A percentile compares a stretch with the other conserved stretches of the same genome.
Evolutionary conservation across 2,329 filamentous ascomycete species (phyloP).

Genomic region (Zymoseptoria brevis): DNA sequence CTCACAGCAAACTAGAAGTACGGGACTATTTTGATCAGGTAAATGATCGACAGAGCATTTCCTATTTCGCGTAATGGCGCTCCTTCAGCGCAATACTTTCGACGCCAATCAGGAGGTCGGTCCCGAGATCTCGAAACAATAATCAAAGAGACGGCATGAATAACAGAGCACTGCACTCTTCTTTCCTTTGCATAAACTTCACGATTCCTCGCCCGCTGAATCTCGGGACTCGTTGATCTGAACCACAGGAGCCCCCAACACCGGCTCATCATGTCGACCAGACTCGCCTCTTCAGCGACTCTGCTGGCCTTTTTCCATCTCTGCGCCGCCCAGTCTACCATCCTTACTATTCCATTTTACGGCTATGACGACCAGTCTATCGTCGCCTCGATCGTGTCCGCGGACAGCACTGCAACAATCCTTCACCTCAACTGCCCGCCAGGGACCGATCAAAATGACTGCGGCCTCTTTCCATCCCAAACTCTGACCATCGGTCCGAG

Average conservation of each 20-base stretch:
- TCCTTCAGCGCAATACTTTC: neutral
- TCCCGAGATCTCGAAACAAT: neutral
- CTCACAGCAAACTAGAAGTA: neutral
- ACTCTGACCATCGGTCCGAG: conserved; percentile 14
- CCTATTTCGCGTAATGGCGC: neutral
- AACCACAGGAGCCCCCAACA: neutral
- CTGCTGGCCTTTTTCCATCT: neutral
- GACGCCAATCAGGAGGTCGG: neutral
- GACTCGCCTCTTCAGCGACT: neutral
- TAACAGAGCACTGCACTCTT: neutral
- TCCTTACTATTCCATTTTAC: conserved; percentile 16
- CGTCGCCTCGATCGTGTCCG: conserved; percentile 13
- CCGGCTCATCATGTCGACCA: neutral
- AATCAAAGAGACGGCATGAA: neutral
- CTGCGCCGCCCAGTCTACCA: neutral
- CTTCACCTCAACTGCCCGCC: conserved; percentile 12
- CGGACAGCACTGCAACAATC: conserved; percentile 10
- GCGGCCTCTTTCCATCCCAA: conserved; percentile 17
- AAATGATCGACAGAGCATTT: neutral
- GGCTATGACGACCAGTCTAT: conserved; percentile 16
- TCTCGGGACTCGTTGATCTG: neutral
- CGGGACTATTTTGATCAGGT: neutral
- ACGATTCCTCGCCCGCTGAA: neutral
- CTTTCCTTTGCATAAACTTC: neutral
- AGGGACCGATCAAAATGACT: conserved; percentile 11